Base-by-base conservation (phyloP, 2,329 filamentous ascomycete genomes). In the Aspergillus thermomutatus region DNA sequence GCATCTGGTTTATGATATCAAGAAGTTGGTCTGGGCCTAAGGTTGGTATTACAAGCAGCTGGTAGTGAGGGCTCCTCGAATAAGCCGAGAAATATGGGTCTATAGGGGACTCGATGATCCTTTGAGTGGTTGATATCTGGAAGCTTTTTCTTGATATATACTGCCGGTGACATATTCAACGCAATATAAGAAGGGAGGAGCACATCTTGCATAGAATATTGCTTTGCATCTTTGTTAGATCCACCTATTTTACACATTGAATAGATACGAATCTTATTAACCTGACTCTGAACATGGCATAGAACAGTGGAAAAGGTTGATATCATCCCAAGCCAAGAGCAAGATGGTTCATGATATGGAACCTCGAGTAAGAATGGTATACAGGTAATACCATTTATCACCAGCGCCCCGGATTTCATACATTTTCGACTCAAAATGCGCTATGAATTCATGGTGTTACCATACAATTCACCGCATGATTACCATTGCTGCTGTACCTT, bases 11-110 rank as follows among this genome's bases (percentile, higher is more conserved):
- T 92, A 97, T 78, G 89, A 88, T 57, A 82, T 97, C 66, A 97
- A 96, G 83, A 96, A 91, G 79, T 76, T 97, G 71, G 92, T 99
- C 11, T 97, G 94, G 94, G 81, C 82, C 3, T 85, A 66, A 74
- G 11, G 9, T 7, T 46, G 43, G 43, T 14, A 14, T 7, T 11
- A 19, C 6, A 46, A 7, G 11, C 43, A 26, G 43, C 17, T n/a
- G 14, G 14, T 6, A 37, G 31, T 37, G 31, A 37, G 6, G 14
- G 14, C 14, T 37, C 31, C 5, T 37, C 14, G 14, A 7, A 37
- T 17, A 17, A 37, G 31, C 14, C 5, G 14, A 17, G 14, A 17
- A 17, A 17, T 17, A n/a, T 37, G 5, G 6, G 31, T 17, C 14
- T 6, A 26, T 37, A 4, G 2, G 14, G 2, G 31, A 17, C 31